Evolutionary conservation across 169 alveolate genomes (phyloP).

Genomic region (Cryptosporidium sp.): DNA sequence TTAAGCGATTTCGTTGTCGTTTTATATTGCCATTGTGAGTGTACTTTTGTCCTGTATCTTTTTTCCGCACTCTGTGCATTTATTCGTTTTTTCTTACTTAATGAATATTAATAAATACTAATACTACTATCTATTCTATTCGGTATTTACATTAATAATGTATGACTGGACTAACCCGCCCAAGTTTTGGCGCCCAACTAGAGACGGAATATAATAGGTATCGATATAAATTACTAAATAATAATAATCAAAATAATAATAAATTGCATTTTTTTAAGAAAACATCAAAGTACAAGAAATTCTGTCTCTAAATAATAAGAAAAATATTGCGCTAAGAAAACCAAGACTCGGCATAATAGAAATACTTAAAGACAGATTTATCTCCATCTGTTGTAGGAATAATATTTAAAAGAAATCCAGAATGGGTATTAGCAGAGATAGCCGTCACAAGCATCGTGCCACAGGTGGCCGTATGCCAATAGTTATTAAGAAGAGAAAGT

Average conservation of each 20-base stretch:
- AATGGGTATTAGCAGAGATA: constrained; percentile 99
- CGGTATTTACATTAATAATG: background rate
- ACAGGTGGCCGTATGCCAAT: constrained; percentile 99
- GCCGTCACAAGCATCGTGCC: constrained; percentile 98
- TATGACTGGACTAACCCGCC: background rate
- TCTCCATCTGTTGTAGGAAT: constrained; percentile 36
- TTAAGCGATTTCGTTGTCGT: background rate
- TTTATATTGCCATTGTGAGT: background rate
- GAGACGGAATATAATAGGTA: constrained; percentile 30
- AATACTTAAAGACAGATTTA: constrained; percentile 17
- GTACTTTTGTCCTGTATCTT: background rate
- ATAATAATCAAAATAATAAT: background rate
- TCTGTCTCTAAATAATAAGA: constrained; percentile 23
- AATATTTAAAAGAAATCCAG: constrained; percentile 8
- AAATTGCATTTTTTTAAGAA: background rate
- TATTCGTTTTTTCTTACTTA: background rate
- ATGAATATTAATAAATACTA: too few species aligned
- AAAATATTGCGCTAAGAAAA: constrained; percentile 18
- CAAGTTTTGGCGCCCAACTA: background rate
- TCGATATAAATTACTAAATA: background rate
- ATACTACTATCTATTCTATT: background rate
- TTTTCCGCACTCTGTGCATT: background rate
- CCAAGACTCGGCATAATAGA: background rate
- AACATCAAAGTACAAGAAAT: background rate
- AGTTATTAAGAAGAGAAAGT: constrained; percentile 98